Evolutionary conservation across 345 rosid genomes (phyloP).

Genomic region (Limnanthes douglasii): DNA sequence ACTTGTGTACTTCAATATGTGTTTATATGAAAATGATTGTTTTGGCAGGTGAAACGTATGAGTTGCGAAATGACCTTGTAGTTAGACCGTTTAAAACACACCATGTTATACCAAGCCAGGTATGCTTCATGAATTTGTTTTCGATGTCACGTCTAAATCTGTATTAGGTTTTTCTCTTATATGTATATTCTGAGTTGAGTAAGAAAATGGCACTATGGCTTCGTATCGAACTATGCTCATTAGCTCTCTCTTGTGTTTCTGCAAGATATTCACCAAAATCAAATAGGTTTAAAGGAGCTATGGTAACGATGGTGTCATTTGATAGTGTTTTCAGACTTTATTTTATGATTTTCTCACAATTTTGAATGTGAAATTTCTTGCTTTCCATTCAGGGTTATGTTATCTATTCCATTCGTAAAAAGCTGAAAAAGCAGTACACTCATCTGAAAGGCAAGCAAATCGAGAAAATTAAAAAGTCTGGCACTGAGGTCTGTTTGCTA

Average conservation of each 20-base stretch:
- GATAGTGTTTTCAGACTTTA: too few species aligned
- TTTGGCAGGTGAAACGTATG: conserved; percentile 77
- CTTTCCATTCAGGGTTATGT: conserved; percentile 70
- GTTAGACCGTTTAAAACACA: conserved; percentile 77
- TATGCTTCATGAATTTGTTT: conserved; percentile 8
- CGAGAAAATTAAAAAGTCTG: conserved; percentile 87
- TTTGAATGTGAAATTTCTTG: conserved; percentile 4
- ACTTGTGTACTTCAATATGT: too few species aligned
- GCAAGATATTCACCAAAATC: too few species aligned
- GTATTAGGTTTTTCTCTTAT: background rate
- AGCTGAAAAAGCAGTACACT: conserved; percentile 75
- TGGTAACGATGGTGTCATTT: too few species aligned
- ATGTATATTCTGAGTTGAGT: background rate
- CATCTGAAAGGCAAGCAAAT: conserved; percentile 91
- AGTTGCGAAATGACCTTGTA: conserved; percentile 69
- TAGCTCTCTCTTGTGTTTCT: too few species aligned
- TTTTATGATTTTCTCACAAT: too few species aligned
- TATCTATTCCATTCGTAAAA: conserved; percentile 68
- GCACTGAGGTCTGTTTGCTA: conserved; percentile 42
- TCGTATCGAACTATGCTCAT: too few species aligned
- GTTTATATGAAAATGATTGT: conserved; percentile 6
- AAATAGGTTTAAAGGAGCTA: too few species aligned
- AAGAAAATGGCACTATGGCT: background rate
- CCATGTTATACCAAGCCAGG: conserved; percentile 94
- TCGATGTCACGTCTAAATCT: too few species aligned